Evolutionary conservation across 495 filamentous ascomycete genomes (phyloP), one percentile per base, ranked within the genome.

Genomic region (Rusavskia elegans): DNA sequence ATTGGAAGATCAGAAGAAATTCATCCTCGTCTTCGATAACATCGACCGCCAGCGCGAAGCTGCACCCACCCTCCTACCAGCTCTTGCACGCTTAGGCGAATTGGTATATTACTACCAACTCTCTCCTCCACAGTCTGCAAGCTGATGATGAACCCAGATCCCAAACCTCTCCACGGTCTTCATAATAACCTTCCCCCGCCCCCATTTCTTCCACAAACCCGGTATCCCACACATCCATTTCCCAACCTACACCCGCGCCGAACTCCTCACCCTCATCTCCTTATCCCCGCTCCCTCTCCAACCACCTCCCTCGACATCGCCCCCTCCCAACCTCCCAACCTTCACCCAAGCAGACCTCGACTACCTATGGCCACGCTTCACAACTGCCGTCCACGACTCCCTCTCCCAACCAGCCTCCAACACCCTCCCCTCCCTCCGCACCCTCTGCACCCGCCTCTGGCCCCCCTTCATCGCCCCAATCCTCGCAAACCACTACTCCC

Each of bases 21-120:
- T 94, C 63, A 80, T 89, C 25, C 64, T 95, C 36, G 87, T 93
- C 29, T 77, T 96, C 53, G 93, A 98, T 67, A 85, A 80, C n/a
- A 85, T 96, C 51, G 92, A 97, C 63, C 77, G 72, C 44, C 88
- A 93, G 66, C 70, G 86, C 58, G 93, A 97, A 53, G 77, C 83
- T 9, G 75, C 83, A 3, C 76, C 78, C 11, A 96, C 86, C 0
- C 65, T 96, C 1, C 66, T 95, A n/a, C 79, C 88, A n/a, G 87
- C 84, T 8, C 64, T 94, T 38, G 84, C 82, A 30, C 74, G 87
- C 41, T 64, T 94, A 49, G 84, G 85, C 36, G 86, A 94, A 63
- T 69, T 81, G 51, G 86, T 87, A 67, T 58, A 13, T 23, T 13
- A 23, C 2, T 19, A 35, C 20, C 41, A 17, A 11, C 1, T 11